A percentile compares a stretch with the other conserved stretches of the same genome.
phyloP scores from a whole-genome alignment of 768 basidiomycete species.

The Suillus spraguei region DNA sequence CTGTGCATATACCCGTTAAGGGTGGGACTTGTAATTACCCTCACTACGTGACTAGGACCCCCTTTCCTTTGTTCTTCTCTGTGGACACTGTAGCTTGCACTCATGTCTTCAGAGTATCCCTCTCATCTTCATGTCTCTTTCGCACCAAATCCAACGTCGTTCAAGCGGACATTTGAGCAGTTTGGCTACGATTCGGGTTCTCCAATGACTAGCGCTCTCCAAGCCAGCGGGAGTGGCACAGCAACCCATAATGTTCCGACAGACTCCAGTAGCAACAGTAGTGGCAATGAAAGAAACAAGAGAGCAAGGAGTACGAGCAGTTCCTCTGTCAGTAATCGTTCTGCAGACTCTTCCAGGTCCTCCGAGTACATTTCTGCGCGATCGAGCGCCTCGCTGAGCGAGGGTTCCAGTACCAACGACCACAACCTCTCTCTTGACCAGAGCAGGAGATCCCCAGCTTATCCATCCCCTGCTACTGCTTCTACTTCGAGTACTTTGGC shows the following conservation, averaged over 20 bases:
- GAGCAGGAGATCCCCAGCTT: constrained; percentile 15
- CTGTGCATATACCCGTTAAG: neutral
- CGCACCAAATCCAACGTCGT: constrained; percentile 51
- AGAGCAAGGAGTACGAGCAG: constrained; percentile 58
- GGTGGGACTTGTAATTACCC: constrained; percentile 6
- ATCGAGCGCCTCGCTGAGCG: constrained; percentile 36
- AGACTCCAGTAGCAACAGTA: constrained; percentile 25
- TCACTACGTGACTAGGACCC: constrained; percentile 4
- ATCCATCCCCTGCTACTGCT: constrained; percentile 25
- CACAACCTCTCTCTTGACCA: constrained; percentile 14
- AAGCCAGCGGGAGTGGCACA: constrained; percentile 31
- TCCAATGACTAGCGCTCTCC: constrained; percentile 29
- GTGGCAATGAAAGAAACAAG: constrained; percentile 56
- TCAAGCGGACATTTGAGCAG: constrained; percentile 62
- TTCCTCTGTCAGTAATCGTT: constrained; percentile 39
- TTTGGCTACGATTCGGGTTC: constrained; percentile 34
- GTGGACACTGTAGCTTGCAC: constrained; percentile 5
- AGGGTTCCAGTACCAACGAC: constrained; percentile 21
- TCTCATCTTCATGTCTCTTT: constrained; percentile 58
- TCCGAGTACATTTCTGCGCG: constrained; percentile 38
- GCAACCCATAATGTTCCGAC: constrained; percentile 19
- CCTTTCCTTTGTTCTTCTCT: constrained; percentile 11
- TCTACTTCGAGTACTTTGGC: constrained; percentile 20
- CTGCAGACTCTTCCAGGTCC: constrained; percentile 37
- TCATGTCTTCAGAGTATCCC: constrained; percentile 29